These are phyloP conservation scores for Psilocybe subaeruginosa DNA, from an alignment of 768 basidiomycete genomes.

Conservation along the genomic window DNA sequence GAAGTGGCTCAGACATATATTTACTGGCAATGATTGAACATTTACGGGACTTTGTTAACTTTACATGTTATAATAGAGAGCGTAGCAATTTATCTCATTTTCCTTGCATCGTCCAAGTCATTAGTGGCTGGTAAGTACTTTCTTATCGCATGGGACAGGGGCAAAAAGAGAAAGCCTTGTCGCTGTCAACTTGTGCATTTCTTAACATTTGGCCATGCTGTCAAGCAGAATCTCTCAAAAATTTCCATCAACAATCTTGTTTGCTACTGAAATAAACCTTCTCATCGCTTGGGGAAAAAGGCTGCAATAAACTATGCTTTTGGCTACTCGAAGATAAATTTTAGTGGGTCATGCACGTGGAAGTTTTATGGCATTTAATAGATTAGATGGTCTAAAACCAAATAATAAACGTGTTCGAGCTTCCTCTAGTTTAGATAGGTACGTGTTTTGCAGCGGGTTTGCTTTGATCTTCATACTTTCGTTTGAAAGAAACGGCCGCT, in stretches of 20 bases:
- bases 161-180: too few relatives aligned
- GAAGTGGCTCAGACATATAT: slow-evolving; percentile 31
- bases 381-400: not conserved
- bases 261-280: not conserved
- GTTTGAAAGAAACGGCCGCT: not conserved
- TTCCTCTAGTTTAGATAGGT: too few relatives aligned
- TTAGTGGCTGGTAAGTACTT: too few relatives aligned
- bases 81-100: too few relatives aligned
- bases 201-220: not conserved
- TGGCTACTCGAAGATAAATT: too few relatives aligned
- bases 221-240: not conserved
- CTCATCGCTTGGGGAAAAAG: not conserved
- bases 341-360: too few relatives aligned
- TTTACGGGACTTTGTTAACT: not conserved
- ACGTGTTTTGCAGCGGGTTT: too few relatives aligned
- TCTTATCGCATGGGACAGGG: too few relatives aligned
- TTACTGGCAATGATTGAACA: slow-evolving; percentile 16
- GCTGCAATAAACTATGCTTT: not conserved
- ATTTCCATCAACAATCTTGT: not conserved
- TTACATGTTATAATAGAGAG: not conserved
- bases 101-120: too few relatives aligned
- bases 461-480: not conserved
- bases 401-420: too few relatives aligned
- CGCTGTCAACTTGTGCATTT: not conserved
- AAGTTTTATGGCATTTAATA: not conserved